Conservation (phyloP, 2,329 filamentous ascomycete species). For the Penicillium polonicum region DNA sequence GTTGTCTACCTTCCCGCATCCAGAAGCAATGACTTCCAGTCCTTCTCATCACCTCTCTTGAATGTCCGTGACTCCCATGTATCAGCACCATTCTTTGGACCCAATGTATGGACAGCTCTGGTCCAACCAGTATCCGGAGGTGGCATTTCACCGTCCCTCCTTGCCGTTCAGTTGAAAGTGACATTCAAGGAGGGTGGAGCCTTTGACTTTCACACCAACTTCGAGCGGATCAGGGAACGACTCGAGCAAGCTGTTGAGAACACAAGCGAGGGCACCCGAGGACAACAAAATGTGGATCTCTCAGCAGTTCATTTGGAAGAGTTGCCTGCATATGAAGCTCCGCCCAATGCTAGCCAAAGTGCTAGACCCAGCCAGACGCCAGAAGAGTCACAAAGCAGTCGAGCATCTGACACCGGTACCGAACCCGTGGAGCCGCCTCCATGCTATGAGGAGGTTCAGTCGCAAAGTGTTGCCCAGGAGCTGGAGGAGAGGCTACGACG, state of each 20-base stretch:
- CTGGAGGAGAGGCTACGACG: conserved; percentile 59
- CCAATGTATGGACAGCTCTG: conserved; percentile 82
- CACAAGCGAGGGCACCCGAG: conserved; percentile 40
- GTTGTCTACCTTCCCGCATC: conserved; percentile 81
- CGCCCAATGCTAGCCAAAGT: conserved; percentile 36
- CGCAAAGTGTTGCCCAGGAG: conserved; percentile 72
- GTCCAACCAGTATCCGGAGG: conserved; percentile 80
- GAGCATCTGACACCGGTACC: conserved; percentile 33
- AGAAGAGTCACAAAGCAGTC: conserved; percentile 20
- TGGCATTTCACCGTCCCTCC: conserved; percentile 71
- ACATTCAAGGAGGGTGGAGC: conserved; percentile 95
- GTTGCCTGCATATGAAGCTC: conserved; percentile 79
- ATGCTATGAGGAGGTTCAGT: conserved; percentile 87
- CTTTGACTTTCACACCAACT: conserved; percentile 80
- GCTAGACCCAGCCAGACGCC: conserved; percentile 10
- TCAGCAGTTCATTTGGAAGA: conserved; percentile 76
- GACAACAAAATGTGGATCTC: conserved; percentile 53
- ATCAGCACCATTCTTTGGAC: conserved; percentile 85
- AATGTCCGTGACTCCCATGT: conserved; percentile 85
- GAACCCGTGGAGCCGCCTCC: conserved; percentile 73
- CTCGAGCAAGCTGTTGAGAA: conserved; percentile 74
- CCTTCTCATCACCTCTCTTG: conserved; percentile 84
- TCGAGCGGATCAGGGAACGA: conserved; percentile 80
- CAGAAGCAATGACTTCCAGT: conserved; percentile 69
- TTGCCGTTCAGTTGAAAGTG: conserved; percentile 75